These are phyloP conservation scores for Lojkania enalia DNA, from an alignment of 2,329 filamentous ascomycete genomes.

Conservation along the genomic window DNA sequence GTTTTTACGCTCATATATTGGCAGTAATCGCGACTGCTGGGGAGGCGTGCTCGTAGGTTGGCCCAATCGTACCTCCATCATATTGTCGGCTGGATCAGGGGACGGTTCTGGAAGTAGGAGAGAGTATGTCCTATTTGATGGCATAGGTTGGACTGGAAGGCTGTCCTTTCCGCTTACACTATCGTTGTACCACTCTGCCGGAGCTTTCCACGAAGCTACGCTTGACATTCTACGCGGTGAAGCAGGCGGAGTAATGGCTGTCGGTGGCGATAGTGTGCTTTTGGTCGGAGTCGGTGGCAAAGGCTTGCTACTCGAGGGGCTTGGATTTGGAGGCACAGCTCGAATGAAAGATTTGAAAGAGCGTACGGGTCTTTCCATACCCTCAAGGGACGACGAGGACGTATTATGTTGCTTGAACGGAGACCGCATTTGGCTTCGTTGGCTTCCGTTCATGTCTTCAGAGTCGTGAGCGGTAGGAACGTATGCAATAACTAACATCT, in stretches of 20 bases:
- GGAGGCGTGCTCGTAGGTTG: conserved; percentile 8
- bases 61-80: conserved; percentile 14
- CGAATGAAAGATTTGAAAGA: conserved; percentile 38
- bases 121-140: conserved; percentile 23
- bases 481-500: conserved; percentile 12
- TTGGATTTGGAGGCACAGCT: conserved; percentile 23
- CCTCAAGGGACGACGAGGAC: conserved; percentile 32
- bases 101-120: conserved; percentile 38
- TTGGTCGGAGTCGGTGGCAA: conserved; percentile 28
- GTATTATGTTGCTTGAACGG: conserved; percentile 25
- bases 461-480: conserved; percentile 21
- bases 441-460: conserved; percentile 28
- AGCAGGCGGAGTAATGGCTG: conserved; percentile 6
- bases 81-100: conserved; percentile 20
- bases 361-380: conserved; percentile 39
- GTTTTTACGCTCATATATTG: conserved; percentile 23
- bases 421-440: conserved; percentile 25
- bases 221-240: conserved; percentile 12
- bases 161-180: conserved; percentile 1
- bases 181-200: conserved; percentile 30
- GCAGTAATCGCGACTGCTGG: conserved; percentile 19
- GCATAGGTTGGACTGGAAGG: conserved; percentile 9
- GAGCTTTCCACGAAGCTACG: conserved; percentile 30
- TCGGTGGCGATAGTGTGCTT: conserved; percentile 6
- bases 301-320: conserved; percentile 21